Evolutionary conservation across 352 stramenopile genomes (phyloP).

Genomic region (Globisporangium echinulatum): DNA sequence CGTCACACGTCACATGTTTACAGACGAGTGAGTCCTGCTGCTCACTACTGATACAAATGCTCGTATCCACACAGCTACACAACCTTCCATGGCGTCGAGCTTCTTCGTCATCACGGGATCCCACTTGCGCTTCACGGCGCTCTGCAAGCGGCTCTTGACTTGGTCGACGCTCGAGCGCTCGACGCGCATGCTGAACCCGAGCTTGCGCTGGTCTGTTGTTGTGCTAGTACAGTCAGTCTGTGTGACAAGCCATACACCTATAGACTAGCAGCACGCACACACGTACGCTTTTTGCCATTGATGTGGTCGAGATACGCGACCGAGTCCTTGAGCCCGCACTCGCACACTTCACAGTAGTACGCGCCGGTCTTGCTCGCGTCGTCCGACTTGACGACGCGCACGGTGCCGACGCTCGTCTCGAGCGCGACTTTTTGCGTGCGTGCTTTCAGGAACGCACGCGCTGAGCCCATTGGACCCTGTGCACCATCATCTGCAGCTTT

Average conservation of each 20-base stretch:
- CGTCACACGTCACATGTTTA: not conserved
- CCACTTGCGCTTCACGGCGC: constrained; percentile 75
- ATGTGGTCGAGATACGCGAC: constrained; percentile 93
- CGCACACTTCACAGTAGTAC: constrained; percentile 92
- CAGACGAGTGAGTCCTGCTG: not conserved
- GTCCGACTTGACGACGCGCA: constrained; percentile 83
- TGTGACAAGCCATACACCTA: too few relatives aligned
- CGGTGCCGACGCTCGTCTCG: constrained; percentile 77
- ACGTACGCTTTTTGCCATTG: constrained; percentile 92
- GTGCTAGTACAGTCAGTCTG: too few relatives aligned
- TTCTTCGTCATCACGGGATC: constrained; percentile 80
- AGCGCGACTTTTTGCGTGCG: constrained; percentile 71
- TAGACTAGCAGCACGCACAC: not conserved
- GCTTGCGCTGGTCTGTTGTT: constrained; percentile 75
- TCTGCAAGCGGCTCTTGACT: constrained; percentile 85
- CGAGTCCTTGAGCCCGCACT: constrained; percentile 89
- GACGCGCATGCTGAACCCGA: constrained; percentile 91
- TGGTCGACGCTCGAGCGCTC: constrained; percentile 82
- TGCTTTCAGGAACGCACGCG: constrained; percentile 74
- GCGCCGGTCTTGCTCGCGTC: constrained; percentile 73
- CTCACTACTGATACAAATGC: too few relatives aligned
- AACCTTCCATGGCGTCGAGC: constrained; percentile 67
- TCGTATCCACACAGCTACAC: not conserved
- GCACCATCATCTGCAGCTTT: constrained; percentile 56
- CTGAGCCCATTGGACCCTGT: constrained; percentile 51